Percentiles rank a stretch among this genome's conserved stretches.
These are phyloP conservation scores for Vaccinium vitisidaea DNA, from an alignment of 148 eudicot species.

Conservation along the genomic window DNA sequence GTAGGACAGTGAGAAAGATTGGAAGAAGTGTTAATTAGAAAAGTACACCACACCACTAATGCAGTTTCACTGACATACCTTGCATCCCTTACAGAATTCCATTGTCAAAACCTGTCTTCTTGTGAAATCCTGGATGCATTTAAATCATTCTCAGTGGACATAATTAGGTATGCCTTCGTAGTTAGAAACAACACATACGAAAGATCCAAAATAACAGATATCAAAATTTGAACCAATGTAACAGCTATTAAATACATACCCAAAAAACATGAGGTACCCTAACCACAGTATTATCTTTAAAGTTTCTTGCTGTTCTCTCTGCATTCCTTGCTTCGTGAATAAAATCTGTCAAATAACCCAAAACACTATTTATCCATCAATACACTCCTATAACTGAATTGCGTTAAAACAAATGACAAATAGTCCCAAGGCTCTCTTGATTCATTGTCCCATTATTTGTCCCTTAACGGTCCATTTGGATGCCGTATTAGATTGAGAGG, in stretches of 20 bases:
- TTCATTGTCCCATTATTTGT: not conserved
- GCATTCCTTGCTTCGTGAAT: slow-evolving; percentile 80
- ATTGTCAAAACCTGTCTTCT: slow-evolving; percentile 79
- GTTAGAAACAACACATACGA: not conserved
- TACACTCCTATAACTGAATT: not conserved
- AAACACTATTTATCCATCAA: not conserved
- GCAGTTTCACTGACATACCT: slow-evolving; percentile 42
- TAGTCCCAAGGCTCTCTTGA: too few relatives aligned
- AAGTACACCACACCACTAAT: not conserved
- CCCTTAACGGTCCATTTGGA: too few relatives aligned
- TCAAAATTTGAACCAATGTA: not conserved
- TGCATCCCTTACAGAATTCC: slow-evolving; percentile 76
- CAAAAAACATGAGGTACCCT: slow-evolving; percentile 70
- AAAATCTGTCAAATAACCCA: slow-evolving; percentile 52
- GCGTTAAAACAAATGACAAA: not conserved
- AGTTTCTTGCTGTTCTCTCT: slow-evolving; percentile 71
- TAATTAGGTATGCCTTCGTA: not conserved
- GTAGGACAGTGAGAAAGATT: not conserved
- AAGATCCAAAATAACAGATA: not conserved
- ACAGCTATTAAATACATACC: slow-evolving; percentile 41
- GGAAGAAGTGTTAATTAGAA: not conserved
- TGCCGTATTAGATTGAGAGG: too few relatives aligned
- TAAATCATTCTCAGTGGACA: slow-evolving; percentile 25
- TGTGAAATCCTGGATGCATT: slow-evolving; percentile 63
- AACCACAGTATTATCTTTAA: slow-evolving; percentile 47